Percentiles rank a stretch among this genome's conserved stretches.
Conservation (phyloP, 192 early-diverging fungal genomes). For the Umbelopsis isabellina region DNA sequence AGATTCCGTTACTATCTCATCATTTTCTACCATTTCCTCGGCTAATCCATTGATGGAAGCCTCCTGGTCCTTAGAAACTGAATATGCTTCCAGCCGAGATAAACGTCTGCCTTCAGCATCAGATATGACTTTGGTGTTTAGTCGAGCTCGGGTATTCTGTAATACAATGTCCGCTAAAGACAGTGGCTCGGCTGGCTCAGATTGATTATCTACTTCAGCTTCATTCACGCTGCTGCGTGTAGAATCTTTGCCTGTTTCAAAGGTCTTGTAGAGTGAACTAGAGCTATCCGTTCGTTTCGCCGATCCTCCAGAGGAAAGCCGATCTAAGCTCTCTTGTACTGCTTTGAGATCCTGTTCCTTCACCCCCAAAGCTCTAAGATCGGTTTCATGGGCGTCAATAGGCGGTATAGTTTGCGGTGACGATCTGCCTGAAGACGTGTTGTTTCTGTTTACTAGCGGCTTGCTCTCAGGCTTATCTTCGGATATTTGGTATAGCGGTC, state of each 20-base stretch:
- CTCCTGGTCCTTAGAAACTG: no score
- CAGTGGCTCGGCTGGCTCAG: neutral
- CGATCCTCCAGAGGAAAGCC: neutral
- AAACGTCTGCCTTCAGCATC: neutral
- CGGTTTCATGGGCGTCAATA: neutral
- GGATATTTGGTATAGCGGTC: neutral
- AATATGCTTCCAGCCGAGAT: neutral
- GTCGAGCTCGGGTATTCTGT: neutral
- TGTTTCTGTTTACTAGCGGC: neutral
- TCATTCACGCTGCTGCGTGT: no score
- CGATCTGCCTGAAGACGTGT: no score
- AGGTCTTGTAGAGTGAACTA: neutral
- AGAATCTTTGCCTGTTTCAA: neutral
- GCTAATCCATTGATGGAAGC: no score
- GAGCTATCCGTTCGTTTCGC: neutral
- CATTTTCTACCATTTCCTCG: neutral
- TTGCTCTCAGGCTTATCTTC: neutral
- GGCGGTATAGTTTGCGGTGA: neutral
- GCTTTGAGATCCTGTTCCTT: slow-evolving; percentile 12
- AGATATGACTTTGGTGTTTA: slow-evolving; percentile 3
- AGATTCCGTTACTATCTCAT: neutral
- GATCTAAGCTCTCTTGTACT: neutral
- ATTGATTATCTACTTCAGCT: neutral
- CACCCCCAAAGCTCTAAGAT: slow-evolving; percentile 10
- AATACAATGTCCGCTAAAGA: slow-evolving; percentile 11